A percentile compares a stretch with the other conserved stretches of the same genome.
Evolutionary conservation across 1,139 yeast genomes (phyloP).

Genomic region (Petasospora rhodanensis): DNA sequence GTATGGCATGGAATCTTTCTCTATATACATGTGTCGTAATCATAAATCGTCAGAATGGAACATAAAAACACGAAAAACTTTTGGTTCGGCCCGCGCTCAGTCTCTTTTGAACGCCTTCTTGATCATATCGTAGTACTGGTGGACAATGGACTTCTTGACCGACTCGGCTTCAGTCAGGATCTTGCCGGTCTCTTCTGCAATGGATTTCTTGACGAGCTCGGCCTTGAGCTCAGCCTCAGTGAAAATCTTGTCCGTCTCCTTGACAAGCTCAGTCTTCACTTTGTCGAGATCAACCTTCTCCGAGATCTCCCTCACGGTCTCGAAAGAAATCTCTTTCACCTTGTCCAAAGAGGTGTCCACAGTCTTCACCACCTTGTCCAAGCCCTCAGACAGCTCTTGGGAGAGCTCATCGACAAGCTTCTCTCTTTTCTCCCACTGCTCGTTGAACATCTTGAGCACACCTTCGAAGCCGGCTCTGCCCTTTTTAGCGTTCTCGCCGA

Average conservation of each 20-base stretch:
- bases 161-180: no score
- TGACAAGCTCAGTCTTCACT: constrained; percentile 22
- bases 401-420: constrained; percentile 21
- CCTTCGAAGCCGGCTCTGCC: constrained; percentile 84
- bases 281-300: constrained; percentile 14
- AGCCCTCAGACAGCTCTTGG: constrained; percentile 22
- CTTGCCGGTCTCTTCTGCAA: no score
- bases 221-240: constrained; percentile 13
- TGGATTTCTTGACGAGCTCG: constrained; percentile 18
- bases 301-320: constrained; percentile 3
- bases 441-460: constrained; percentile 55
- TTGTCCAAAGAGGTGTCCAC: constrained; percentile 21
- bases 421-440: constrained; percentile 44
- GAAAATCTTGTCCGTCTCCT: constrained; percentile 21
- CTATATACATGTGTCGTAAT: no score
- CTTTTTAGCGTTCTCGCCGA: constrained; percentile 77
- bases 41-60: no score
- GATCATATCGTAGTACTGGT: constrained; percentile 27
- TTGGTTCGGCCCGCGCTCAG: not conserved
- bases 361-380: constrained; percentile 24
- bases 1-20: no score
- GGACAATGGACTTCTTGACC: constrained; percentile 28
- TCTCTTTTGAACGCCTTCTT: constrained; percentile 29
- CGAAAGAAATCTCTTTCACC: no score
- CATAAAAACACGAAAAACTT: not conserved